A percentile compares a stretch with the other conserved stretches of the same genome.
Conservation (phyloP, 257 asterid species). For the Schizonepeta tenuifolia region DNA sequence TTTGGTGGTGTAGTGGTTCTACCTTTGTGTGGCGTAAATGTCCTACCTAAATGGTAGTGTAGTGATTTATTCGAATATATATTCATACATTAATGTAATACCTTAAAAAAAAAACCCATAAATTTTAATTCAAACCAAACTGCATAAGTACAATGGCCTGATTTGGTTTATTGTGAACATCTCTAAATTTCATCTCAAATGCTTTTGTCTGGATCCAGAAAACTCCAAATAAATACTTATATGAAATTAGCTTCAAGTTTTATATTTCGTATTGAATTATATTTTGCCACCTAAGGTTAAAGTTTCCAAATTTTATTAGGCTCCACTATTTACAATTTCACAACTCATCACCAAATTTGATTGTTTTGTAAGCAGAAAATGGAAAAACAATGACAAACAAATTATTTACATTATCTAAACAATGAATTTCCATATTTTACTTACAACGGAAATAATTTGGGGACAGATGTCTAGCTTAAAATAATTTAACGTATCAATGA, state of each 20-base stretch:
- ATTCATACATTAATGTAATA: too few species aligned
- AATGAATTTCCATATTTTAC: not conserved
- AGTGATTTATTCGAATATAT: too few species aligned
- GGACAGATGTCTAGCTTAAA: conserved; percentile 19
- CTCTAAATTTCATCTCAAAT: too few species aligned
- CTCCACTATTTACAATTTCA: not conserved
- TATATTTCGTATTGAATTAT: not conserved
- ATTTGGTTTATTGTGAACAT: too few species aligned
- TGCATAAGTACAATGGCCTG: too few species aligned
- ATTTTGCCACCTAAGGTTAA: not conserved
- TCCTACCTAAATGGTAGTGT: too few species aligned
- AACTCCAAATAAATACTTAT: not conserved
- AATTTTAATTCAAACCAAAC: too few species aligned
- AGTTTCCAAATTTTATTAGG: not conserved
- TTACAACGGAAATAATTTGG: not conserved
- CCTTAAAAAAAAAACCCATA: too few species aligned
- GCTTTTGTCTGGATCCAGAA: not conserved
- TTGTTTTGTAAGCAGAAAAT: not conserved
- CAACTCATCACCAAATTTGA: not conserved
- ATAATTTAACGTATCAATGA: conserved; percentile 7
- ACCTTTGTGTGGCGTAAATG: too few species aligned
- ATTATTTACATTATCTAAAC: conserved; percentile 5
- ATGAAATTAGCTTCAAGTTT: not conserved
- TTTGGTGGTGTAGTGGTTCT: too few species aligned
- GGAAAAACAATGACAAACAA: not conserved